Evolutionary conservation across 2,329 filamentous ascomycete species (phyloP).

Genomic region (Colletotrichum musae): DNA sequence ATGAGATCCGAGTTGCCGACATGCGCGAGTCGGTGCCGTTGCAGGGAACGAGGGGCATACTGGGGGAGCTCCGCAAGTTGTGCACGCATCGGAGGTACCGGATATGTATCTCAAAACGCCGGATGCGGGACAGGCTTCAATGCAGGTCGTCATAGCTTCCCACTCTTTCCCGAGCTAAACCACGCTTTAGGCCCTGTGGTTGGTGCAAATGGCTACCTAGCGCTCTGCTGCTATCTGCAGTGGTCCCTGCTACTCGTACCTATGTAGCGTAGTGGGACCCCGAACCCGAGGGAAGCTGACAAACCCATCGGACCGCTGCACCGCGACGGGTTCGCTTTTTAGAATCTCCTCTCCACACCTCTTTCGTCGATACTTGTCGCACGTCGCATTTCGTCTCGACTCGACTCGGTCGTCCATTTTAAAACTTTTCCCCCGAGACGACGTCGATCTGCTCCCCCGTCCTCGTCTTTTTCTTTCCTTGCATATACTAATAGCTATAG

Average conservation of each 20-base stretch:
- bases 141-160: conserved; percentile 43
- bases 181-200: conserved; percentile 25
- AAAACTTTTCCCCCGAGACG: conserved; percentile 26
- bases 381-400: conserved; percentile 33
- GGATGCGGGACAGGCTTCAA: conserved; percentile 37
- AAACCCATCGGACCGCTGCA: conserved; percentile 26
- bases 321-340: conserved; percentile 29
- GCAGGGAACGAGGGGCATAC: conserved; percentile 9
- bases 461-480: conserved; percentile 6
- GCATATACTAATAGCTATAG: not conserved
- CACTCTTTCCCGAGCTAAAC: conserved; percentile 38
- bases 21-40: conserved; percentile 9
- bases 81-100: conserved; percentile 35
- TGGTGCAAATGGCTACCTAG: not conserved
- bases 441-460: conserved; percentile 11
- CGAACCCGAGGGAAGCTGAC: conserved; percentile 35
- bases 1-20: conserved; percentile 16
- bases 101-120: conserved; percentile 32
- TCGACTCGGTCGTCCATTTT: conserved; percentile 25
- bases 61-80: conserved; percentile 2
- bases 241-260: not conserved
- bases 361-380: conserved; percentile 17
- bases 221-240: not conserved
- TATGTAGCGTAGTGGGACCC: conserved; percentile 3
- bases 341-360: conserved; percentile 34